Evolutionary conservation across 1,284 basidiomycete genomes (phyloP), one percentile per base, ranked within the genome.

Genomic region (Sporisorium iseilematis-ciliati): DNA sequence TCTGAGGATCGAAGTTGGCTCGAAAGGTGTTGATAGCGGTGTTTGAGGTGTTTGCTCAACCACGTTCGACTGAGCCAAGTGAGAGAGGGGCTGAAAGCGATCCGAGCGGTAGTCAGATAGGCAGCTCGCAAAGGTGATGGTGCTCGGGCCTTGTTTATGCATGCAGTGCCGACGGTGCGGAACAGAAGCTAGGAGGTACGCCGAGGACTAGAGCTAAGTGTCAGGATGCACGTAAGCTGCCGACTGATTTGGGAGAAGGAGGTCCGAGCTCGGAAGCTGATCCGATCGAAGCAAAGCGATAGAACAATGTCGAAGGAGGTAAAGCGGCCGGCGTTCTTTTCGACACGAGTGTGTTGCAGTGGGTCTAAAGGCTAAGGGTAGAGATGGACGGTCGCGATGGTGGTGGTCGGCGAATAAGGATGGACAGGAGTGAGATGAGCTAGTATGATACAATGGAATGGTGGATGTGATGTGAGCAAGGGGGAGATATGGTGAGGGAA

Each of bases 371-470:
- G 14, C 11, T 38, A 29, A 48, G 46, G 16, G 21, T 25, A 7
- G 16, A 29, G 29, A n/a, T n/a, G n/a, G 46, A 29, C 6, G 48
- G 8, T 25, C 3, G 35, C 33, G 35, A 38, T 38, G 35, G 35
- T 16, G 35, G 35, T 14, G 35, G 42, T 45, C 42, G n/a, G n/a
- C n/a, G 41, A 29, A 10, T 33, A 49, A 8, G 10, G 5, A 49
- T 20, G 48, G n/a, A 20, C 16, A 29, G 16, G 26, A 14, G 11
- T 25, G 10, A 31, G 29, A 12, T 5, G 48, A 20, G 46, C 31
- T 49, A 29, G 29, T 49, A 49, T 49, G 48, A 20, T 49, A 49
- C 48, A 49, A 29, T 48, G n/a, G 16, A 29, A 10, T 20, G n/a
- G 18, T n/a, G 26, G 26, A 46, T 48, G 16, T 7, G 8, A 29